Base-by-base conservation (phyloP, 2,329 filamentous ascomycete species). In the Pseudogymnoascus sp. region DNA sequence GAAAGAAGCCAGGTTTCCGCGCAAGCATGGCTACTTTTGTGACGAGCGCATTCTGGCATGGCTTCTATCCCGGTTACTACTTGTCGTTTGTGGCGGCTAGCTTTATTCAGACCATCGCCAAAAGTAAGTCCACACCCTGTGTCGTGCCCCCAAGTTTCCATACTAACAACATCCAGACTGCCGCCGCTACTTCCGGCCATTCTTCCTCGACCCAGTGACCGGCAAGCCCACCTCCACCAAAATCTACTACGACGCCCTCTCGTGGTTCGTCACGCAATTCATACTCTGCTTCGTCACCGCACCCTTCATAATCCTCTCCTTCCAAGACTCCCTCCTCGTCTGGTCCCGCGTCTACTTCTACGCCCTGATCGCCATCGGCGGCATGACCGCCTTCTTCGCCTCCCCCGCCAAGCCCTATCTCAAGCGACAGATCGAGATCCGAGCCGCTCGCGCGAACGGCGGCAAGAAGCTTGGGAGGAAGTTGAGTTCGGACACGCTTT, bases 21-120 rank as follows among this genome's bases (percentile, higher is more conserved):
- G 95, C 95, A 60, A 98, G 90, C 71, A 79, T 99, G 79, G 91
- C 92, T 35, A 99, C 95, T 0, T 99, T 99, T 74, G 84, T 87
- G 6, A 98, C 95, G 19, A 96, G 92, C 72, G 93, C 95, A 2
- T 88, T 98, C 69, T 99, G 95, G 95, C 95, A 99, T 72, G 95
- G 95, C 31, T 99, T 99, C 77, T 96, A 96, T 69, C 93, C 95
- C 0, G 95, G 95, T 5, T 99, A 99, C 76, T 98, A 98, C 75
- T 78, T 99, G 65, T 84, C 89, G 4, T 99, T 99, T 71, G 78
- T 98, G 41, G 82, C 98, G 6, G 95, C 90, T 1, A 92, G 91
- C 66, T 90, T 99, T 68, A 84, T 97, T 31, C 95, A 99, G 74
- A 97, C 92, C 2, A 88, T 88, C 16, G 93, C 95, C 62, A 99